Conservation (phyloP, 306 rosid species). For the Begonia fuchsioides region DNA sequence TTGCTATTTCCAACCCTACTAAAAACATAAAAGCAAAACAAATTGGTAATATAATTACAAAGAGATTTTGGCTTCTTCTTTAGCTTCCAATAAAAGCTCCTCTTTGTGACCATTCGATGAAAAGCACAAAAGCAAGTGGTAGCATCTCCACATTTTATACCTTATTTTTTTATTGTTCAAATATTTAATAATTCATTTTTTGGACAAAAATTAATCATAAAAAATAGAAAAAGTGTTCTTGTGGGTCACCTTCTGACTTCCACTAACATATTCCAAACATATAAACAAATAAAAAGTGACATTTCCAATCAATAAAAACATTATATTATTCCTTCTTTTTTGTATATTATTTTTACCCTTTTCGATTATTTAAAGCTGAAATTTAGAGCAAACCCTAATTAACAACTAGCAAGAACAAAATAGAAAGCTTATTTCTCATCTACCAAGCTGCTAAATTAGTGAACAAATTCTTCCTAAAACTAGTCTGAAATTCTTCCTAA, state of each 20-base stretch:
- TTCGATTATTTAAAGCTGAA: too few species aligned
- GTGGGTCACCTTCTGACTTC: slow-evolving; percentile 89
- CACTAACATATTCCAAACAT: slow-evolving; percentile 87
- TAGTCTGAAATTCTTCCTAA: slow-evolving; percentile 22
- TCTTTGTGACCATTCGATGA: slow-evolving; percentile 63
- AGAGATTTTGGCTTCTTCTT: slow-evolving; percentile 14
- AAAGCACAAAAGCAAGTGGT: slow-evolving; percentile 42
- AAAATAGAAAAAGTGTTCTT: slow-evolving; percentile 17
- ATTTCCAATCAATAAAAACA: slow-evolving; percentile 43
- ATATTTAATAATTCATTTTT: neutral
- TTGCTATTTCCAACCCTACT: too few species aligned
- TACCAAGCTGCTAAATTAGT: slow-evolving; percentile 5
- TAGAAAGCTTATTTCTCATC: too few species aligned
- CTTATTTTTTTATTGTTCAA: neutral
- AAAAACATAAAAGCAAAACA: too few species aligned
- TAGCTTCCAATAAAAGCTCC: slow-evolving; percentile 55
- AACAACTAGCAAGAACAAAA: slow-evolving; percentile 4
- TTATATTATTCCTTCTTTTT: slow-evolving; percentile 4
- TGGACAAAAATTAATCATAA: slow-evolving; percentile 1
- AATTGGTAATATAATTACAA: neutral
- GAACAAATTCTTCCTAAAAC: slow-evolving; percentile 16
- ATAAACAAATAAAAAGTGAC: slow-evolving; percentile 34
- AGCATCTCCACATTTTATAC: neutral
- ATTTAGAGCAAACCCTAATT: slow-evolving; percentile 58
- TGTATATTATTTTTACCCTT: too few species aligned